Base-by-base conservation (phyloP, 1,284 basidiomycete species). In the Singerocomus inundabilis region DNA sequence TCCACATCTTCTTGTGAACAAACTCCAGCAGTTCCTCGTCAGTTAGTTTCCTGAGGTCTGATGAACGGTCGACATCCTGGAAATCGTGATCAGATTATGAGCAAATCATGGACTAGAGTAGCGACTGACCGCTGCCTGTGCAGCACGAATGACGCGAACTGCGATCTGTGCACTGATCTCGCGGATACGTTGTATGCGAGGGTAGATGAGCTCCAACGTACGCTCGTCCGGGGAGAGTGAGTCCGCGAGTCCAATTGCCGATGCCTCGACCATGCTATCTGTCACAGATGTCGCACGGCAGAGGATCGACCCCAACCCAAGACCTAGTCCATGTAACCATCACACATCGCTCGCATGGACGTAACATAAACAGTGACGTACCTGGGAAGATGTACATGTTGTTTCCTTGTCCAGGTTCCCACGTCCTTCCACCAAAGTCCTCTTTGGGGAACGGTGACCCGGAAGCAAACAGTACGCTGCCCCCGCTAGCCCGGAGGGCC, bases 351-450 rank as follows among this genome's bases (percentile, higher is more conserved):
- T 26, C 1, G 29, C 18, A 44, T 12, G 11, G 12, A 33, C 18
- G n/a, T 25, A 18, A 71, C 16, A 3, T 7, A 11, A 5, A 71
- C 52, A 59, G 64, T 46, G 54, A 67, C 73, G 12, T 42, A 79
- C 82, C 80, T 49, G 84, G 82, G 74, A 85, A 86, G 63, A 86
- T 84, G 64, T 85, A 88, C 86, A 93, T 91, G 72, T 94, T 95
- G 70, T 95, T 94, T 32, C 87, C 93, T 71, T 97, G 95, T 32
- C 91, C 91, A 6, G 94, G 87, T 62, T 91, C 88, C 58, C 88
- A 73, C 31, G 63, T 78, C 54, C 73, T 74, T 42, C 86, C 82
- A 30, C 80, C 68, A 71, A 76, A 88, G 44, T 74, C 66, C 50
- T 83, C 73, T 51, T 79, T 76, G 6, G 84, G 81, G 80, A 96